Evolutionary conservation across 495 filamentous ascomycete species (phyloP).

Genomic region (Penicillium pancosmium): DNA sequence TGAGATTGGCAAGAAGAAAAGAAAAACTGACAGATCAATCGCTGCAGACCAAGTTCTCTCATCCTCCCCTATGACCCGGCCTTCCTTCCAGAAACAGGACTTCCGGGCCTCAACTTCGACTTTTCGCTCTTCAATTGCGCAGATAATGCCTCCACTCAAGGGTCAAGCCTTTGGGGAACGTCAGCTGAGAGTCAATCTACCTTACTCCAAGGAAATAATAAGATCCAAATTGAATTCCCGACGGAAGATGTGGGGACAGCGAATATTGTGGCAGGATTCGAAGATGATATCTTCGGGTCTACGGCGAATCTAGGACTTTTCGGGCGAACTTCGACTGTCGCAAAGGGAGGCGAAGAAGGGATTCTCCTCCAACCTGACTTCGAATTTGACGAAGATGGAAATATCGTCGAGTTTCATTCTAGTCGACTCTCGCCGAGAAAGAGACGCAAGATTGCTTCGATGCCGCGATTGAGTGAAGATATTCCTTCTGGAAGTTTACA

Average conservation of each 20-base stretch:
- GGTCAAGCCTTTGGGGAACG: slow-evolving; percentile 26
- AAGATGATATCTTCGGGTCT: slow-evolving; percentile 25
- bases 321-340: slow-evolving; percentile 15
- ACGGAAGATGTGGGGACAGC: slow-evolving; percentile 25
- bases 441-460: slow-evolving; percentile 8
- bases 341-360: slow-evolving; percentile 49
- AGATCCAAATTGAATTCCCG: slow-evolving; percentile 36
- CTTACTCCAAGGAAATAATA: slow-evolving; percentile 23
- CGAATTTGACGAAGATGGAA: slow-evolving; percentile 65
- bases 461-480: background rate
- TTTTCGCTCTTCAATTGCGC: slow-evolving; percentile 34
- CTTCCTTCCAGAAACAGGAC: slow-evolving; percentile 72
- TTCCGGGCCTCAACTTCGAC: slow-evolving; percentile 62
- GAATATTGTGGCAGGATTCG: slow-evolving; percentile 12
- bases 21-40: background rate
- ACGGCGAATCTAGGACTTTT: slow-evolving; percentile 25
- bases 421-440: slow-evolving; percentile 16
- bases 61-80: slow-evolving; percentile 80
- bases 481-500: background rate
- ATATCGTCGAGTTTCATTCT: slow-evolving; percentile 50
- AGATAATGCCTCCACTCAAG: slow-evolving; percentile 6
- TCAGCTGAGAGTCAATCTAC: slow-evolving; percentile 32
- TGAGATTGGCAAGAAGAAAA: background rate
- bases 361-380: slow-evolving; percentile 65
- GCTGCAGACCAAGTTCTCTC: slow-evolving; percentile 74